phyloP scores from a whole-genome alignment of 2,329 filamentous ascomycete species.

The Stenocarpella maydis region DNA sequence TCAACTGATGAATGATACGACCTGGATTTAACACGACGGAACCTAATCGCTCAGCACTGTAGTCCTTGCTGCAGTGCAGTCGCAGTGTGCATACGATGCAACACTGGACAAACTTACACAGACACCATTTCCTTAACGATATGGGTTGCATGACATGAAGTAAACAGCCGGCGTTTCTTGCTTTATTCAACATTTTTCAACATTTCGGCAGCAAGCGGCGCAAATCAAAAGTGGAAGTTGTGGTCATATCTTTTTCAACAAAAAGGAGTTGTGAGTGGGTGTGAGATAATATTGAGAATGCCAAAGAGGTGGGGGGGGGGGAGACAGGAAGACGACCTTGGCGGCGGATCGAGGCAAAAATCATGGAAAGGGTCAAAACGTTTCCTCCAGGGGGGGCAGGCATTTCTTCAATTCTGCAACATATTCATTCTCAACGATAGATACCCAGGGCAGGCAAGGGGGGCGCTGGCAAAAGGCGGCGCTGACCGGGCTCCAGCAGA shows the following conservation, averaged over 20 bases:
- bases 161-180: conserved; percentile 39
- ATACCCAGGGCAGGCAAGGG: conserved; percentile 31
- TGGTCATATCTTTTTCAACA: conserved; percentile 43
- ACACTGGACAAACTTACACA: conserved; percentile 16
- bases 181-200: conserved; percentile 36
- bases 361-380: background rate
- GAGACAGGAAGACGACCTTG: background rate
- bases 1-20: conserved; percentile 38
- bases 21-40: conserved; percentile 38
- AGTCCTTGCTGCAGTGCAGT: conserved; percentile 11
- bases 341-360: conserved; percentile 15
- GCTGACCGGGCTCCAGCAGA: background rate
- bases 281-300: background rate
- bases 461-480: no score
- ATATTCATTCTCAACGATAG: conserved; percentile 38
- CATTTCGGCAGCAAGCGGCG: conserved; percentile 28
- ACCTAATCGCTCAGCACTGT: conserved; percentile 30
- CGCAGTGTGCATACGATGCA: conserved; percentile 32
- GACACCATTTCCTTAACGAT: conserved; percentile 41
- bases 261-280: conserved; percentile 35
- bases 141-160: conserved; percentile 45
- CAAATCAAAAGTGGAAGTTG: conserved; percentile 10
- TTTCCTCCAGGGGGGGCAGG: background rate
- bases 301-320: background rate
- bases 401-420: conserved; percentile 36